phyloP scores from a whole-genome alignment of 352 stramenopile species.

The Thalassiosira allenii region DNA sequence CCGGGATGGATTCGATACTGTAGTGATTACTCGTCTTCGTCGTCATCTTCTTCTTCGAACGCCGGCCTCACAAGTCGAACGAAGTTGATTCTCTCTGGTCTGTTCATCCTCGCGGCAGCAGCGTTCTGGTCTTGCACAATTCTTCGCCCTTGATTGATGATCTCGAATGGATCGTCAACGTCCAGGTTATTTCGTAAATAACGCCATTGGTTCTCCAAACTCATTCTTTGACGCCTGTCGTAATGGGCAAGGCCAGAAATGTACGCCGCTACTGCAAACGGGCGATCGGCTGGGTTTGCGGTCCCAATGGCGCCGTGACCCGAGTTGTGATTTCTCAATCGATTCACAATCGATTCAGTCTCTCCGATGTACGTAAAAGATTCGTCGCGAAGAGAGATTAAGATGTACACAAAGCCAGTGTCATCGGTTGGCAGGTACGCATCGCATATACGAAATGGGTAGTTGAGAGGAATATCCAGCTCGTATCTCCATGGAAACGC shows the following conservation, averaged over 20 bases:
- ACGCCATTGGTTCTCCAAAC: background rate
- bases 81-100: background rate
- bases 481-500: too few species aligned
- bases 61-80: background rate
- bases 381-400: background rate
- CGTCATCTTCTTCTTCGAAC: too few species aligned
- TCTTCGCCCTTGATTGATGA: background rate
- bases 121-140: background rate
- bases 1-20: too few species aligned
- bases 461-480: background rate
- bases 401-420: slow-evolving; percentile 1
- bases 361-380: slow-evolving; percentile 13
- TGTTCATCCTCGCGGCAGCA: background rate
- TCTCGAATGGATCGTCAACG: background rate
- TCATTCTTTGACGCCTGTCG: background rate
- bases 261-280: background rate
- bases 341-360: background rate
- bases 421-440: background rate
- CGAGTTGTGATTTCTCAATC: slow-evolving; percentile 29
- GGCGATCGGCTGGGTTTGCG: background rate
- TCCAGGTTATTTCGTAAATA: background rate
- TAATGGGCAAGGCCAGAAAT: background rate
- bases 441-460: slow-evolving; percentile 9
- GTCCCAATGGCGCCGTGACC: slow-evolving; percentile 21
- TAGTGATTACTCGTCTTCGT: too few species aligned